Evolutionary conservation across 2,329 filamentous ascomycete genomes (phyloP).

Genomic region (Phaeophleospora eucalypticola): DNA sequence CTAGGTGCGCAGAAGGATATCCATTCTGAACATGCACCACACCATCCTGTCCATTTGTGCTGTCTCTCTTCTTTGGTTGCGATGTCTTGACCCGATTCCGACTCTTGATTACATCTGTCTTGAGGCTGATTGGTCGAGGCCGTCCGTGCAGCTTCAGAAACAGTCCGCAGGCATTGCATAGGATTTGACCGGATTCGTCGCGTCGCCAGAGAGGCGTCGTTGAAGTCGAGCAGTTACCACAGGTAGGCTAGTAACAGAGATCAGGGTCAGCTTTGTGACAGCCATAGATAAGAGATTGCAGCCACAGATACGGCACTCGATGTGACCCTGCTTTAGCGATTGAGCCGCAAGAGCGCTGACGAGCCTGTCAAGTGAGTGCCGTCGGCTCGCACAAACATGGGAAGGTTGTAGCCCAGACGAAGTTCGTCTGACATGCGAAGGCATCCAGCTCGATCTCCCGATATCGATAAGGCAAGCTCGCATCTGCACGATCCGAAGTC

Average conservation of each 20-base stretch:
- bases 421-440: not conserved
- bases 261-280: conserved; percentile 7
- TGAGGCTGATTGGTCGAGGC: conserved; percentile 88
- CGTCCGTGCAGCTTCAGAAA: conserved; percentile 96
- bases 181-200: conserved; percentile 90
- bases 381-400: not conserved
- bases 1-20: conserved; percentile 18
- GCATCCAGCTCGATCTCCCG: not conserved
- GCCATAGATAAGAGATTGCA: not conserved
- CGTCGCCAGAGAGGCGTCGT: conserved; percentile 96
- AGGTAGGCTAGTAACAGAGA: conserved; percentile 68
- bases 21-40: conserved; percentile 16
- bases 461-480: conserved; percentile 23
- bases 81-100: conserved; percentile 95
- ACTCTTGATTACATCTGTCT: conserved; percentile 99
- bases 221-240: conserved; percentile 92
- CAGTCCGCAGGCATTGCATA: conserved; percentile 97
- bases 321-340: conserved; percentile 4
- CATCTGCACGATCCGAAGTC: too few relatives aligned
- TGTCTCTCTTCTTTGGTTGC: conserved; percentile 60
- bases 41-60: conserved; percentile 17
- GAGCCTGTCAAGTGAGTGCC: not conserved
- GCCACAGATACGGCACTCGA: too few relatives aligned
- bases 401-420: not conserved
- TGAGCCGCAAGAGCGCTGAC: too few relatives aligned